phyloP scores from a whole-genome alignment of 768 basidiomycete species.

The Kwoniella dejecticola region DNA sequence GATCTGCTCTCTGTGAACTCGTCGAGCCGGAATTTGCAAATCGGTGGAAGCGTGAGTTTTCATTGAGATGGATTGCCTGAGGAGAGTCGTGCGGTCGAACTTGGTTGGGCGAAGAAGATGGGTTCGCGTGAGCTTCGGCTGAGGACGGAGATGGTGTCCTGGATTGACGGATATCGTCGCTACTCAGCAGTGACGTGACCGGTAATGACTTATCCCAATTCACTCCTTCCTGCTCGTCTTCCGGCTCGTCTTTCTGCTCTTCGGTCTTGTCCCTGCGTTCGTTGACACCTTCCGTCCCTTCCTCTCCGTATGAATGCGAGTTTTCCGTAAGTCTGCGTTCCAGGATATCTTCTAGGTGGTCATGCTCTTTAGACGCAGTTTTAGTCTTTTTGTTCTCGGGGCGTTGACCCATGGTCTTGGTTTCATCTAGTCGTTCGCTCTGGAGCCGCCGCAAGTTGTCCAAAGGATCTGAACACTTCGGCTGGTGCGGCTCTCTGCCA shows the following conservation, averaged over 20 bases:
- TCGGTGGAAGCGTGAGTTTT: not conserved
- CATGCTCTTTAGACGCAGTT: too few relatives aligned
- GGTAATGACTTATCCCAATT: constrained; percentile 10
- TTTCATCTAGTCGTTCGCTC: not conserved
- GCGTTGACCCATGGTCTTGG: too few relatives aligned
- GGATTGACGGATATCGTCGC: not conserved
- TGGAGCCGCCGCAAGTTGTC: not conserved
- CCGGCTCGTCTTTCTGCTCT: not conserved
- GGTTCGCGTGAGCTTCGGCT: not conserved
- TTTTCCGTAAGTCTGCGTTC: too few relatives aligned
- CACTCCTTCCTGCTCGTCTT: constrained; percentile 10
- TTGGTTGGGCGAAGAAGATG: not conserved
- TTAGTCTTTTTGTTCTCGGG: too few relatives aligned
- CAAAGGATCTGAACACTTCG: not conserved
- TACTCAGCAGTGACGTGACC: not conserved
- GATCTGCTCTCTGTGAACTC: not conserved
- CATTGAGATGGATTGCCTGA: not conserved
- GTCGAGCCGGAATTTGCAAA: constrained; percentile 1
- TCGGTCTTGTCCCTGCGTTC: not conserved
- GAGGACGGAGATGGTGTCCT: not conserved
- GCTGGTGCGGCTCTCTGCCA: not conserved
- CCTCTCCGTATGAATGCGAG: not conserved
- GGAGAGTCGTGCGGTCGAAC: too few relatives aligned
- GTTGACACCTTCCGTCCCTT: not conserved
- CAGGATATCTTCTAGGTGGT: too few relatives aligned